Evolutionary conservation across 2,329 filamentous ascomycete genomes (phyloP).

Genomic region (Penicillium expansum): DNA sequence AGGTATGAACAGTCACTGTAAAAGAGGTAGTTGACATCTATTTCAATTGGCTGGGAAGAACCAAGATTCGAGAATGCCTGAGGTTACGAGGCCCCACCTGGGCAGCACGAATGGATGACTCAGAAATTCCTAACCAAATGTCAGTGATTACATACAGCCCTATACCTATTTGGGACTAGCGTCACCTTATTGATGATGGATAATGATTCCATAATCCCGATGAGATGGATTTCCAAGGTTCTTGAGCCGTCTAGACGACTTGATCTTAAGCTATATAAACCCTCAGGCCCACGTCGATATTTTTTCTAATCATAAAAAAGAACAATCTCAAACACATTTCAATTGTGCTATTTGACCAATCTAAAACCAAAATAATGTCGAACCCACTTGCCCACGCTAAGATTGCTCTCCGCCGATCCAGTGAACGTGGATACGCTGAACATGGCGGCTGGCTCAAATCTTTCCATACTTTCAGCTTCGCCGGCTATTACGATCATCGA

Average conservation of each 20-base stretch:
- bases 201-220: slow-evolving; percentile 22
- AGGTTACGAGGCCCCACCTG: too few species aligned
- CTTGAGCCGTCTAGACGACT: slow-evolving; percentile 10
- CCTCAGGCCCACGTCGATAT: neutral
- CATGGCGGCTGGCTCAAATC: slow-evolving; percentile 86
- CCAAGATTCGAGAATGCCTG: too few species aligned
- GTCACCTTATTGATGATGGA: slow-evolving; percentile 17
- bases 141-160: neutral
- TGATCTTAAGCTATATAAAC: slow-evolving; percentile 11
- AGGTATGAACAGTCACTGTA: too few species aligned
- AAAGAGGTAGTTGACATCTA: too few species aligned
- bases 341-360: neutral
- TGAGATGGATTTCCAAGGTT: slow-evolving; percentile 4
- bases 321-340: neutral
- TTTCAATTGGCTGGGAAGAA: too few species aligned
- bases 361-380: slow-evolving; percentile 50
- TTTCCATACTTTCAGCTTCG: slow-evolving; percentile 84
- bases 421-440: slow-evolving; percentile 70
- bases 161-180: neutral
- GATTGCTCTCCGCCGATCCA: slow-evolving; percentile 71
- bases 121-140: neutral
- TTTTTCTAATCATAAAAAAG: neutral
- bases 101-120: neutral
- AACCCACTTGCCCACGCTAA: slow-evolving; percentile 65
- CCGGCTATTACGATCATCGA: slow-evolving; percentile 64